Conservation (phyloP, 2,329 filamentous ascomycete genomes). For the Zymoseptoria ardabiliae region DNA sequence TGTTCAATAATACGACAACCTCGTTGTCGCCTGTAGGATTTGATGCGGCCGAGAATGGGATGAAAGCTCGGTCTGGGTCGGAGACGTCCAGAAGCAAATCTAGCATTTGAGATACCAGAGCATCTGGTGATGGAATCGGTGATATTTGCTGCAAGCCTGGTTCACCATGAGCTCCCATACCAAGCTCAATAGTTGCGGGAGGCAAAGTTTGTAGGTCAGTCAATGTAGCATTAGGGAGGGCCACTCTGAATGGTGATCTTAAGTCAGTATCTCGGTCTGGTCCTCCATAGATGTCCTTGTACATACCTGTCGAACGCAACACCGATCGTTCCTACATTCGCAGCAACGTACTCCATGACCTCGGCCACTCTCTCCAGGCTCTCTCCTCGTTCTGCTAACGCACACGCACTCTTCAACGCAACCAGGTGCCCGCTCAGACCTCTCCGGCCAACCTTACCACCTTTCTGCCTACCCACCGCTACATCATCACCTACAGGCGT, state of each 20-base stretch:
- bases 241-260: conserved; percentile 21
- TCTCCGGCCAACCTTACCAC: conserved; percentile 53
- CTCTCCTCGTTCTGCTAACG: conserved; percentile 36
- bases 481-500: conserved; percentile 60
- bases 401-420: conserved; percentile 55
- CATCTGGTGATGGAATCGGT: conserved; percentile 32
- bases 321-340: conserved; percentile 31
- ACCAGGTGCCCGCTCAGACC: conserved; percentile 56
- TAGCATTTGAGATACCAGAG: conserved; percentile 30
- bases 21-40: conserved; percentile 26
- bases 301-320: conserved; percentile 30
- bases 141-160: conserved; percentile 52
- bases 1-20: conserved; percentile 31
- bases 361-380: conserved; percentile 28
- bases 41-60: conserved; percentile 28
- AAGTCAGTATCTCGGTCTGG: conserved; percentile 2
- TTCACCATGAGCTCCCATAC: conserved; percentile 61
- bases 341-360: conserved; percentile 33
- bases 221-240: conserved; percentile 44
- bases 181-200: conserved; percentile 52
- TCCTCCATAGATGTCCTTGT: not conserved
- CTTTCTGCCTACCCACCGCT: conserved; percentile 50
- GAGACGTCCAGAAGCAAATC: conserved; percentile 29
- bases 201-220: conserved; percentile 53
- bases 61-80: conserved; percentile 30